Percentiles rank a stretch among this genome's conserved stretches.
phyloP scores from a whole-genome alignment of 2,329 filamentous ascomycete species.

The Elsinoe arachidis region DNA sequence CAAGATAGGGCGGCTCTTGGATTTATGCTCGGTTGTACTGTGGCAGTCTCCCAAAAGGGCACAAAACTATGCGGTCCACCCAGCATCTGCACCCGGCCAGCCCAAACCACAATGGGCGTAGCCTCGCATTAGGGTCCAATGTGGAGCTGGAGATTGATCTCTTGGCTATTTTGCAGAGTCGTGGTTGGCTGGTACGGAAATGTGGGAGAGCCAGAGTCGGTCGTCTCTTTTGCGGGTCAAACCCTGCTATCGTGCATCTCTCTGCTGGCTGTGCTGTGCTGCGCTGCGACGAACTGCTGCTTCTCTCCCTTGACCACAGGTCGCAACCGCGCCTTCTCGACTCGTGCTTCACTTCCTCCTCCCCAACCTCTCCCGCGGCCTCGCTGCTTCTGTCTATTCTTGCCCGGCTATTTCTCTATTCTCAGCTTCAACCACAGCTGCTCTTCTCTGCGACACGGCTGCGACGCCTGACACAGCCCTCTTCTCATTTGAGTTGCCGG shows the following conservation, averaged over 20 bases:
- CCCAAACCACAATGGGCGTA: neutral
- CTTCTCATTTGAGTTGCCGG: neutral
- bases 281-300: neutral
- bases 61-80: neutral
- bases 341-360: neutral
- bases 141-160: neutral
- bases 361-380: neutral
- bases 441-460: neutral
- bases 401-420: neutral
- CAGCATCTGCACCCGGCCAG: neutral
- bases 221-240: neutral
- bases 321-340: constrained; percentile 1
- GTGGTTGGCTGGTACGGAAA: neutral
- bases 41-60: neutral
- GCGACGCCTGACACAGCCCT: constrained; percentile 1
- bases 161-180: neutral
- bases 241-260: too few species aligned
- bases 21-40: neutral
- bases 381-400: neutral
- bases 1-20: constrained; percentile 1
- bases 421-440: too few species aligned
- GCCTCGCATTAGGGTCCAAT: neutral
- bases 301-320: neutral
- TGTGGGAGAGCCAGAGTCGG: neutral
- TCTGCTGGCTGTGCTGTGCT: too few species aligned